Evolutionary conservation across 2,329 filamentous ascomycete species (phyloP), one percentile per base, ranked within the genome.

Genomic region (Arthrobotrys musiformis): DNA sequence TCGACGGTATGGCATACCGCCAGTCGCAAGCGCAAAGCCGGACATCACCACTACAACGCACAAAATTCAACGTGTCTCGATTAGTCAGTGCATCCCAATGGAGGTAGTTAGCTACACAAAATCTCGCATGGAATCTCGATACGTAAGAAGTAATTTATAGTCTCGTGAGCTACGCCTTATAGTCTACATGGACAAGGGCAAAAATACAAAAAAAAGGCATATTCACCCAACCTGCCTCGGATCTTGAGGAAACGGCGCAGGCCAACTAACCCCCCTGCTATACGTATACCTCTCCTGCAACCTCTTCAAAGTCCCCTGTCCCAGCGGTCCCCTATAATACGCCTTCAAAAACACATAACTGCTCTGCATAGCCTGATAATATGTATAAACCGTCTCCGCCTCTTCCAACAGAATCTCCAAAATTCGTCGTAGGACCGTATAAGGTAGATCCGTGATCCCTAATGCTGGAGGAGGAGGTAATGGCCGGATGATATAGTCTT

Each of bases 311-410:
- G 50, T 73, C 28, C 24, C 50, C 33, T 61, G 60, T 17, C n/a
- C 52, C 40, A 73, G 26, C 0, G 63, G 46, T 5, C 52, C 50
- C 8, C 60, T 50, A 61, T 66, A 73, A 44, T 67, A 62, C 46
- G 56, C 72, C 24, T 76, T 76, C 44, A 76, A 33, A 52, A 76
- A 76, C 1, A 56, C 24, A 54, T 69, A 76, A 44, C 72, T 76
- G 35, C 56, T 42, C 44, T 62, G 72, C 28, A 60, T 50, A 30
- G 72, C 56, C 30, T 58, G 63, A 70, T 56, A 60, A 35, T 67
- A 69, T 1, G 30, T 44, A 26, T 62, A 60, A 33, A 48, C 28
- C 15, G 48, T 42, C n/a, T 70, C 60, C 56, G 26, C 40, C 9
- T 69, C 70, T 11, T 61, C 63, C 13, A 70, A 24, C 37, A 69